Percentiles rank a stretch among this genome's conserved stretches.
Evolutionary conservation across 2,329 filamentous ascomycete genomes (phyloP).

Genomic region (Pseudogymnoascus sp.): DNA sequence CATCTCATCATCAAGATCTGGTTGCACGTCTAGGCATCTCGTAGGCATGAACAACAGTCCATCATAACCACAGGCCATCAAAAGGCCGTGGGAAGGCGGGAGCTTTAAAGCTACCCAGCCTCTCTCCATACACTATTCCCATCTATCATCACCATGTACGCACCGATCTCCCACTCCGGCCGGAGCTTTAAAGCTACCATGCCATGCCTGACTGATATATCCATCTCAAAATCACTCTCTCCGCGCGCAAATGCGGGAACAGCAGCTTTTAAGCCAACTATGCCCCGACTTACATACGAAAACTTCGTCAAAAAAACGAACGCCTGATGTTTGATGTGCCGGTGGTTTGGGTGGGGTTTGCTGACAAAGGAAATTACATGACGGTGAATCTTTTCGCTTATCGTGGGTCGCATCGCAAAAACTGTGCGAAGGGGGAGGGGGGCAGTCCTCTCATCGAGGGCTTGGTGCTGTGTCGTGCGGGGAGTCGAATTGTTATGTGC

Average conservation of each 20-base stretch:
- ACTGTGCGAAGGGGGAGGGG: constrained; percentile 15
- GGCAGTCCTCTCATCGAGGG: constrained; percentile 18
- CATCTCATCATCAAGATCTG: constrained; percentile 7
- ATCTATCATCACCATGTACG: constrained; percentile 2
- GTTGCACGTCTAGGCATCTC: constrained; percentile 1
- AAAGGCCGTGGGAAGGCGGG: constrained; percentile 17
- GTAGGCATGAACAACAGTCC: neutral
- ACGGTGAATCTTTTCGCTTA: constrained; percentile 33
- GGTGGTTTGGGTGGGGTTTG: constrained; percentile 17
- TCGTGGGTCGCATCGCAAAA: constrained; percentile 28
- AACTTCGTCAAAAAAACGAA: constrained; percentile 20
- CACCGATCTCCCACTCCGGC: neutral
- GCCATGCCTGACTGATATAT: neutral
- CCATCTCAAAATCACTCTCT: constrained; percentile 1
- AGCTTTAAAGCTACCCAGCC: constrained; percentile 32
- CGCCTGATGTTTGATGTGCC: constrained; percentile 26
- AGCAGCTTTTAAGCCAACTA: constrained; percentile 17
- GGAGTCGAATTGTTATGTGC: constrained; percentile 7
- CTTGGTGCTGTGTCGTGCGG: constrained; percentile 12
- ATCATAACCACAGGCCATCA: neutral
- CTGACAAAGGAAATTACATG: constrained; percentile 29
- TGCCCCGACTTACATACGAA: constrained; percentile 17
- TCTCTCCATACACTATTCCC: constrained; percentile 12
- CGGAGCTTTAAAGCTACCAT: constrained; percentile 17
- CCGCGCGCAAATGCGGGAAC: neutral